phyloP scores from a whole-genome alignment of 1,284 basidiomycete genomes.

The Marasmius sp. region DNA sequence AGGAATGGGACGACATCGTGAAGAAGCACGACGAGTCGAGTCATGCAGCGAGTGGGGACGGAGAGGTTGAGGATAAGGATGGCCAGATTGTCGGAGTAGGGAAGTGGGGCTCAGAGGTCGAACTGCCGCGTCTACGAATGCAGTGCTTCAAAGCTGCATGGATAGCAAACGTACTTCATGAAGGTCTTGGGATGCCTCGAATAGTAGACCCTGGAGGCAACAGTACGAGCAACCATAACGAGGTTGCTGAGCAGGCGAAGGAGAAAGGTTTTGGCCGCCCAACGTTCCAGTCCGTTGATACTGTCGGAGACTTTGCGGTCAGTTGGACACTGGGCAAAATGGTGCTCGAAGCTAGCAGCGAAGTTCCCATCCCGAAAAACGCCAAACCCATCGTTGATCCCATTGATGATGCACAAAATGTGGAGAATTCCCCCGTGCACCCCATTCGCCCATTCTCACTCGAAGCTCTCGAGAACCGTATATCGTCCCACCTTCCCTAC shows the following conservation, averaged over 20 bases:
- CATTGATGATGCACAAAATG: conserved; percentile 57
- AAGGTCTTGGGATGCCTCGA: conserved; percentile 93
- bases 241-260: conserved; percentile 72
- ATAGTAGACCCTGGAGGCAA: conserved; percentile 85
- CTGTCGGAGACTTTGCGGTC: conserved; percentile 89
- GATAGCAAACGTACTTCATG: conserved; percentile 95
- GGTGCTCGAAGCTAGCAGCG: conserved; percentile 93
- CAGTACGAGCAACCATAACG: conserved; percentile 57
- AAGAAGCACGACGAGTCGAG: conserved; percentile 60
- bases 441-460: conserved; percentile 58
- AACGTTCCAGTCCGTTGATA: conserved; percentile 89
- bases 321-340: conserved; percentile 99
- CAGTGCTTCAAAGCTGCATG: conserved; percentile 99
- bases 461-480: conserved; percentile 58
- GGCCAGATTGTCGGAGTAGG: conserved; percentile 64
- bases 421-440: conserved; percentile 49
- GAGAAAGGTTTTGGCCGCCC: conserved; percentile 80
- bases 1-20: conserved; percentile 80
- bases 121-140: conserved; percentile 86
- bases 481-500: conserved; percentile 62
- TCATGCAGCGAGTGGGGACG: conserved; percentile 58
- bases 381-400: conserved; percentile 66
- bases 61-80: conserved; percentile 49
- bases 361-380: conserved; percentile 54
- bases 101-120: conserved; percentile 72